These are phyloP conservation scores for Penicillium coffeae DNA, from an alignment of 495 filamentous ascomycete genomes.

Conservation along the genomic window DNA sequence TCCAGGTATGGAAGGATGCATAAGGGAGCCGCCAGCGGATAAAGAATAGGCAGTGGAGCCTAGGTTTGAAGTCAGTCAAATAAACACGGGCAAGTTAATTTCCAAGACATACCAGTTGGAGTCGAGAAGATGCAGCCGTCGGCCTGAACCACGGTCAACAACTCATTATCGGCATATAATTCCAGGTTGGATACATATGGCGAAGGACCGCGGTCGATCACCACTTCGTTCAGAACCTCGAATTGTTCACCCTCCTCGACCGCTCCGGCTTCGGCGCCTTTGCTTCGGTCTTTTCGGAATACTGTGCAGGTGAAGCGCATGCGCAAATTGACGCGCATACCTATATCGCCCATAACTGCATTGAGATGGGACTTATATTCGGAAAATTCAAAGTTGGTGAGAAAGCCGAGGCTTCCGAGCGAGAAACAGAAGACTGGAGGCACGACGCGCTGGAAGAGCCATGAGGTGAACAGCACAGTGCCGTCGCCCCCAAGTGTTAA, in stretches of 20 bases:
- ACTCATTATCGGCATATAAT: constrained; percentile 87
- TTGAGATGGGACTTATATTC: constrained; percentile 77
- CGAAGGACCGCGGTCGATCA: constrained; percentile 93
- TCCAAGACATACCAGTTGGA: constrained; percentile 62
- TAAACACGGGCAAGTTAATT: background rate
- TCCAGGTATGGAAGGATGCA: constrained; percentile 94
- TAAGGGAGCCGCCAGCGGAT: constrained; percentile 90
- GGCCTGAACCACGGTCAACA: constrained; percentile 90
- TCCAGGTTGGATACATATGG: constrained; percentile 97
- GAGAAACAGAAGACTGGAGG: constrained; percentile 87
- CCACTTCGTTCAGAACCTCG: constrained; percentile 93
- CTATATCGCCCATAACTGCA: constrained; percentile 81
- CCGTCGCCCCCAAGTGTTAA: constrained; percentile 90
- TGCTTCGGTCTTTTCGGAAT: constrained; percentile 57
- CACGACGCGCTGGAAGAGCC: constrained; percentile 91
- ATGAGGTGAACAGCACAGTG: constrained; percentile 86
- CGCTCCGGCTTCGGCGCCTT: constrained; percentile 43
- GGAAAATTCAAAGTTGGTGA: constrained; percentile 89
- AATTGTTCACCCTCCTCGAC: constrained; percentile 80
- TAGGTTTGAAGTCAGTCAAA: constrained; percentile 12
- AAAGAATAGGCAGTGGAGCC: constrained; percentile 93
- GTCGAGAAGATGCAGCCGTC: constrained; percentile 98
- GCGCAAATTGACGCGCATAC: constrained; percentile 91
- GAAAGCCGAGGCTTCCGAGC: constrained; percentile 82
- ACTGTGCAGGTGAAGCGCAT: constrained; percentile 98